Percentiles rank a stretch among this genome's conserved stretches.
Evolutionary conservation across 192 early-diverging fungal genomes (phyloP).

Genomic region (Coemansia sp.): DNA sequence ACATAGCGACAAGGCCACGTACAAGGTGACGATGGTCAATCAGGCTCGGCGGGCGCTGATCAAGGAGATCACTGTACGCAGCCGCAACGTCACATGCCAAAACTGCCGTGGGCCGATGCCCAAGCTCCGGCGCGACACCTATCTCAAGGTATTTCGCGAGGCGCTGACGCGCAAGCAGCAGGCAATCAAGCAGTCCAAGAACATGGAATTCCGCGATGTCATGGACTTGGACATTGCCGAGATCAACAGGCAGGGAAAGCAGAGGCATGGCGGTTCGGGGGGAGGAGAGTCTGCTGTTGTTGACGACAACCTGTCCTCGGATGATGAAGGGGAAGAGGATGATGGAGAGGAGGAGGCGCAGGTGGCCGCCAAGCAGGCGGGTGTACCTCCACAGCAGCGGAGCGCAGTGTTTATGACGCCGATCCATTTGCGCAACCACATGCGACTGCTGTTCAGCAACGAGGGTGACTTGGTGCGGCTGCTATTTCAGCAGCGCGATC

Average conservation of each 20-base stretch:
- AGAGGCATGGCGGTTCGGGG: too few relatives aligned
- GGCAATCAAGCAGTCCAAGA: conserved; percentile 57
- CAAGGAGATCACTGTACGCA: conserved; percentile 37
- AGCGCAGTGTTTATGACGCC: conserved; percentile 59
- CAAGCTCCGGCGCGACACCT: conserved; percentile 76
- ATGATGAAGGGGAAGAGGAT: conserved; percentile 16
- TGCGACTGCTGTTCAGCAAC: conserved; percentile 72
- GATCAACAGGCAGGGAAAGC: conserved; percentile 19
- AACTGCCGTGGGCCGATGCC: conserved; percentile 66
- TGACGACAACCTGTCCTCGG: too few relatives aligned
- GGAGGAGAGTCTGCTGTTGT: too few relatives aligned
- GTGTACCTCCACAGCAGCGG: conserved; percentile 6
- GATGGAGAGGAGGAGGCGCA: conserved; percentile 18
- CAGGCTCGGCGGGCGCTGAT: conserved; percentile 41
- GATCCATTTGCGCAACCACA: conserved; percentile 72
- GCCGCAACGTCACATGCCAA: conserved; percentile 54
- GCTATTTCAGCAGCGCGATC: conserved; percentile 74
- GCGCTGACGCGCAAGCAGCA: conserved; percentile 66
- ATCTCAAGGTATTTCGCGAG: conserved; percentile 81
- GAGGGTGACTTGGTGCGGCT: conserved; percentile 75
- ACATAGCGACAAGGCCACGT: conserved; percentile 10
- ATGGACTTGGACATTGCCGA: conserved; percentile 20
- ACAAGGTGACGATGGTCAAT: conserved; percentile 52
- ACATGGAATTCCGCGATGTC: conserved; percentile 49
- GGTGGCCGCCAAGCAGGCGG: conserved; percentile 35